Evolutionary conservation across 768 basidiomycete species (phyloP).

Genomic region (Leccinellum albellum): DNA sequence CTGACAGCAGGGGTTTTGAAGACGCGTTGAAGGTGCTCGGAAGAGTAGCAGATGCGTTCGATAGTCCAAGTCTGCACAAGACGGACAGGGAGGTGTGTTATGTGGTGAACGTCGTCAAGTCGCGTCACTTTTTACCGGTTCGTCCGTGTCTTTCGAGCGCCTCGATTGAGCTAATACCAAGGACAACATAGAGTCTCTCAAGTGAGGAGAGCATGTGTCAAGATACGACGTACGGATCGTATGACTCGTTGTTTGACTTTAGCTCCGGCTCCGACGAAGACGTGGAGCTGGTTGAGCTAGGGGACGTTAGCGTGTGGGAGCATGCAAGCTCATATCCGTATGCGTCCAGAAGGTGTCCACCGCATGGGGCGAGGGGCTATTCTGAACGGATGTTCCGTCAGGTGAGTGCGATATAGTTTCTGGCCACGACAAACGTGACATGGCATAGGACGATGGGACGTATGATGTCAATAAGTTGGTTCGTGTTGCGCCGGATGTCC

Average conservation of each 20-base stretch:
- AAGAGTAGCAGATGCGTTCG: slow-evolving; percentile 30
- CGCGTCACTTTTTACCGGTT: slow-evolving; percentile 19
- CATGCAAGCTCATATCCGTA: slow-evolving; percentile 16
- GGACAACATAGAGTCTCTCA: slow-evolving; percentile 11
- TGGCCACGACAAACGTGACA: neutral
- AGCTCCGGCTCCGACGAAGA: slow-evolving; percentile 18
- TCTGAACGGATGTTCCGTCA: slow-evolving; percentile 3
- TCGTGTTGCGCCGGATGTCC: neutral
- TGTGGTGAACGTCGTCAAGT: slow-evolving; percentile 22
- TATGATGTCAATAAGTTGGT: slow-evolving; percentile 28
- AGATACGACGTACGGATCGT: slow-evolving; percentile 1
- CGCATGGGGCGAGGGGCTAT: slow-evolving; percentile 1
- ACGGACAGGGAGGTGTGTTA: slow-evolving; percentile 19
- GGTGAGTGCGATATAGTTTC: slow-evolving; percentile 10
- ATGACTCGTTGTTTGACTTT: slow-evolving; percentile 12
- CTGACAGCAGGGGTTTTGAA: neutral
- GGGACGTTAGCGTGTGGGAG: slow-evolving; percentile 13
- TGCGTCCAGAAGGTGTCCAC: neutral
- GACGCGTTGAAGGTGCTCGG: slow-evolving; percentile 24
- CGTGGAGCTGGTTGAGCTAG: slow-evolving; percentile 12
- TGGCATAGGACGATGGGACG: slow-evolving; percentile 11
- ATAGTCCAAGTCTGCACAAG: slow-evolving; percentile 19
- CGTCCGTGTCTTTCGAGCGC: neutral
- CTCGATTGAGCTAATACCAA: neutral
- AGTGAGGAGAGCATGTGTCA: slow-evolving; percentile 13